Evolutionary conservation across 208 protist genomes (phyloP).

Genomic region (Leishmania aethiopica): DNA sequence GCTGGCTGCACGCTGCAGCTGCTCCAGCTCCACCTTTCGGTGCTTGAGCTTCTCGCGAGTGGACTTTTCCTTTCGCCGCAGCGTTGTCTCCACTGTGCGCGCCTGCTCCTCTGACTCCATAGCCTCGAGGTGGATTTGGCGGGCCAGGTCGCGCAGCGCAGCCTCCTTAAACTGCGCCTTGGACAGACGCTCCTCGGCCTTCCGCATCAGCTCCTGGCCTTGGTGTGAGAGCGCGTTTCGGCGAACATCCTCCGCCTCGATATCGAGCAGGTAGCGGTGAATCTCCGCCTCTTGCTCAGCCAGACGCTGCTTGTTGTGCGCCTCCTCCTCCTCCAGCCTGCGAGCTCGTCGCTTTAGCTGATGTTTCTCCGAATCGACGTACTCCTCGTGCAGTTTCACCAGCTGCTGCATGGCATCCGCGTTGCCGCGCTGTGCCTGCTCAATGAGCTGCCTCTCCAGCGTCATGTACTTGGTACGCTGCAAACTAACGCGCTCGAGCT

Average conservation of each 20-base stretch:
- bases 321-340: constrained; percentile 44
- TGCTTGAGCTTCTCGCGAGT: constrained; percentile 36
- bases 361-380: constrained; percentile 32
- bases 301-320: constrained; percentile 36
- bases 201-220: constrained; percentile 38
- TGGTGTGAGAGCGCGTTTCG: constrained; percentile 40
- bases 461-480: constrained; percentile 37
- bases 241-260: constrained; percentile 63
- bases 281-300: constrained; percentile 60
- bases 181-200: constrained; percentile 50
- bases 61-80: constrained; percentile 37
- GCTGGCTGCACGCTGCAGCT: constrained; percentile 33
- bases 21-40: constrained; percentile 52
- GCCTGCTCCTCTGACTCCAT: constrained; percentile 45
- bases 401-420: constrained; percentile 21
- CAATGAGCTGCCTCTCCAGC: constrained; percentile 20
- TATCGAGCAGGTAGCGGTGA: constrained; percentile 50
- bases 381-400: constrained; percentile 24
- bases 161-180: constrained; percentile 53
- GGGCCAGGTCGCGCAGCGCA: constrained; percentile 45
- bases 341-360: constrained; percentile 36
- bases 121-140: constrained; percentile 46
- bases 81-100: constrained; percentile 41
- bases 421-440: constrained; percentile 13
- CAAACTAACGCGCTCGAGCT: constrained; percentile 37